phyloP scores from a whole-genome alignment of 1,139 yeast genomes.

The Tardiomyces depauwii region DNA sequence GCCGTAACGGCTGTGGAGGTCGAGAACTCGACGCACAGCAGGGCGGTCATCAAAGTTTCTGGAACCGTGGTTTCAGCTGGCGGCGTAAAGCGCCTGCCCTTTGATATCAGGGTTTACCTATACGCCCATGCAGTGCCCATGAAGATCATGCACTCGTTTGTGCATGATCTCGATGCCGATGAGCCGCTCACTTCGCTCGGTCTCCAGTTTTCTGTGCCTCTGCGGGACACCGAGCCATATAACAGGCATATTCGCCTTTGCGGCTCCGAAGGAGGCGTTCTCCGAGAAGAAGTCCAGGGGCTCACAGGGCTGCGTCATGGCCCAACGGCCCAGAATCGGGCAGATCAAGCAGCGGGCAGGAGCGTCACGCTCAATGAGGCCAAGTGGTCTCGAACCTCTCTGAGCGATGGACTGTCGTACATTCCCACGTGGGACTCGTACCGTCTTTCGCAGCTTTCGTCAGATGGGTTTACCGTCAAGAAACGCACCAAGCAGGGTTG shows the following conservation, averaged over 20 bases:
- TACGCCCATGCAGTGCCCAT: constrained; percentile 1
- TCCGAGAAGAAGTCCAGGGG: constrained; percentile 4
- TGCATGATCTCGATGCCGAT: constrained; percentile 3
- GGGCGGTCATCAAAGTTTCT: not conserved
- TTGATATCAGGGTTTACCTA: constrained; percentile 2
- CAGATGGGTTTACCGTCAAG: constrained; percentile 5
- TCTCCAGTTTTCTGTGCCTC: constrained; percentile 3
- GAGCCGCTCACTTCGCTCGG: constrained; percentile 7
- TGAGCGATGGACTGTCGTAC: not conserved
- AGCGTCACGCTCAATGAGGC: not conserved
- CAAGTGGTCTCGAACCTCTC: constrained; percentile 1
- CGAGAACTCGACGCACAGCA: not conserved
- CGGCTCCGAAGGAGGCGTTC: constrained; percentile 2
- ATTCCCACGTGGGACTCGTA: constrained; percentile 5
- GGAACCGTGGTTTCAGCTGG: not conserved
- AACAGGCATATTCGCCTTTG: constrained; percentile 4
- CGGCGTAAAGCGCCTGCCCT: constrained; percentile 1
- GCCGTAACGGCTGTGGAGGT: not conserved
- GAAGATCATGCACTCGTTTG: constrained; percentile 5
- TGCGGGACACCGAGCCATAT: constrained; percentile 2
- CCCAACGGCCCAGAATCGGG: constrained; percentile 1
- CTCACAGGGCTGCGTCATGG: constrained; percentile 4
- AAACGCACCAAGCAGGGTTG: constrained; percentile 4
- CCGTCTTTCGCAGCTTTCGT: constrained; percentile 2
- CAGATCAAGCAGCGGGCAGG: constrained; percentile 1